Evolutionary conservation across 345 rosid species (phyloP).

Genomic region (Barbarea vulgaris): DNA sequence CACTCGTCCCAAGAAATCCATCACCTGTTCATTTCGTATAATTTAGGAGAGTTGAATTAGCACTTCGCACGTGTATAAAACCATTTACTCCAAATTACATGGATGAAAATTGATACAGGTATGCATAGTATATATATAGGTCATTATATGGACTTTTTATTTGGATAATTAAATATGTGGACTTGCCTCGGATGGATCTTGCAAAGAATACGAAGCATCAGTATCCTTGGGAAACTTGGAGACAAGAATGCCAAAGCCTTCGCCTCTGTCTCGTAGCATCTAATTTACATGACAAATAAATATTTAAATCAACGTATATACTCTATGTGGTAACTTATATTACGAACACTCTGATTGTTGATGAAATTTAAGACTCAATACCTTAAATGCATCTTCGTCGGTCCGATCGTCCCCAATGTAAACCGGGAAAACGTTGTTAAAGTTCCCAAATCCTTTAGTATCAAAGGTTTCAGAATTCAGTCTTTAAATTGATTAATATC

Average conservation of each 20-base stretch:
- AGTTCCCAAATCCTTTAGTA: constrained; percentile 68
- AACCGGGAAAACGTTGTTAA: constrained; percentile 75
- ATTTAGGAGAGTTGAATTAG: constrained; percentile 22
- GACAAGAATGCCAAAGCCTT: constrained; percentile 91
- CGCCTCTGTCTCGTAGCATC: constrained; percentile 76
- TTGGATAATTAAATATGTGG: background rate
- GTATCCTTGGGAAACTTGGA: constrained; percentile 89
- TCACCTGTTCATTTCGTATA: constrained; percentile 52
- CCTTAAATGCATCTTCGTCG: constrained; percentile 98
- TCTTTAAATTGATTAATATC: background rate
- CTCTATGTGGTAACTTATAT: background rate
- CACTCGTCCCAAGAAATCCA: constrained; percentile 62
- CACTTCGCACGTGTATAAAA: background rate
- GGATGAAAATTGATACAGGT: background rate
- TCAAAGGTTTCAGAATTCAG: constrained; percentile 11
- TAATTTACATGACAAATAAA: constrained; percentile 34
- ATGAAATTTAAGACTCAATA: constrained; percentile 28
- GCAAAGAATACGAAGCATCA: constrained; percentile 75
- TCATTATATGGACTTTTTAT: background rate
- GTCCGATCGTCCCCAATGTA: constrained; percentile 97
- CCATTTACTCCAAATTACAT: background rate
- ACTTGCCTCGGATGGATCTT: constrained; percentile 72
- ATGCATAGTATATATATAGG: background rate
- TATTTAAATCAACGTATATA: background rate
- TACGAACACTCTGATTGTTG: background rate